Base-by-base conservation (phyloP, 179 eudicot species). In the Silene vulgaris region DNA sequence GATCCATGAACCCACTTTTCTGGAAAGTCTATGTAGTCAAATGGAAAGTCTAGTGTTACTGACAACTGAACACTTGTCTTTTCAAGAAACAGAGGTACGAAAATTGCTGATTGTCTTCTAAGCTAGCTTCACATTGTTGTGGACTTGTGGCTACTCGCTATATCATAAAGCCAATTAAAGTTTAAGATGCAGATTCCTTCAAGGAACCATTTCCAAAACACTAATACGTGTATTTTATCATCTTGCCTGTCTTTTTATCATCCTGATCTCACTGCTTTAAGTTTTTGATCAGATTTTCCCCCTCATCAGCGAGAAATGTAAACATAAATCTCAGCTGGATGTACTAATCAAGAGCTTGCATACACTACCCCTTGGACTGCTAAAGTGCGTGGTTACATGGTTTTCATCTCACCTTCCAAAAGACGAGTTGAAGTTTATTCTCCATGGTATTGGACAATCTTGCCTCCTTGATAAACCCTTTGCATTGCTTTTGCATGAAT, bases 341-440 rank as follows among this genome's bases (percentile, higher is more conserved):
- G 66, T 92, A 69, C 50, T 90, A 57, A 82, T 87, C 83, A 79
- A 75, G 65, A 81, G 90, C 81, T 84, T 94, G 65, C 84, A 75
- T 52, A 80, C 81, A 87, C 79, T 94, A 81, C 98, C 98, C 17
- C 92, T 94, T 78, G 97, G 98, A 73, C 80, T 94, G 73, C 86
- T 94, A 26, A 94, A 87, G 86, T 88, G 89, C 77, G 88, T 82
- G 68, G 80, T 84, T 63, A 82, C 88, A 71, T 94, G 96, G 96
- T 90, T 94, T 81, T 88, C 96, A 6, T 81, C 90, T 81, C 88
- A 85, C 74, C 84, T 94, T 80, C 79, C 94, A 16, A 93, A 84
- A 81, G 86, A 86, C 65, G 86, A 87, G 65, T 82, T 85, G 62
- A 89, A 82, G 80, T 80, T 84, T 57, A 78, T 90, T 69, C 83